Conservation (phyloP, 1,284 basidiomycete genomes). For the Cryptococcus sp. region DNA sequence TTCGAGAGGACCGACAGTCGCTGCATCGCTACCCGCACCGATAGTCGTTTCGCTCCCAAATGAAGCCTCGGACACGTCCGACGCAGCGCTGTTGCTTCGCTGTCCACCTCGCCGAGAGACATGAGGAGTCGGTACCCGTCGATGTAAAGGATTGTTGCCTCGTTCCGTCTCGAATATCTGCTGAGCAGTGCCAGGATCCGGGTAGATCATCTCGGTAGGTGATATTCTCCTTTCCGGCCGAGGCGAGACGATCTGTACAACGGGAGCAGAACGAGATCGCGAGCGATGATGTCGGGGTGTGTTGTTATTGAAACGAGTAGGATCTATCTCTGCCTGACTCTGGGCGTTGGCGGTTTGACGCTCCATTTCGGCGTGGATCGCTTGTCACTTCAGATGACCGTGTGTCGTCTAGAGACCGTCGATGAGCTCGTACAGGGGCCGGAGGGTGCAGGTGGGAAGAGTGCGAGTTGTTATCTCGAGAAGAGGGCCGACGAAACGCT, state of each 20-base stretch:
- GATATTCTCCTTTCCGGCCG: constrained; percentile 11
- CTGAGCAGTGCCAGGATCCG: constrained; percentile 23
- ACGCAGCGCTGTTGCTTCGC: background rate
- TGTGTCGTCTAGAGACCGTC: too few relatives aligned
- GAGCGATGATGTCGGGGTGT: background rate
- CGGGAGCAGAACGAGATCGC: background rate
- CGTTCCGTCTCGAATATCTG: constrained; percentile 22
- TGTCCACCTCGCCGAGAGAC: constrained; percentile 5
- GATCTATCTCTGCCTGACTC: background rate
- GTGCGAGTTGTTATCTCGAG: too few relatives aligned
- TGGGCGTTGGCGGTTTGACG: background rate
- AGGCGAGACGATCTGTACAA: background rate
- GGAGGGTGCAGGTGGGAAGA: too few relatives aligned
- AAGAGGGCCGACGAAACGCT: too few relatives aligned
- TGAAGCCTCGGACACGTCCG: background rate
- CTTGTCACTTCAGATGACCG: too few relatives aligned
- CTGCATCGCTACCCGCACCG: constrained; percentile 2
- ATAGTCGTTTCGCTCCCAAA: background rate
- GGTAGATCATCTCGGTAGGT: constrained; percentile 25
- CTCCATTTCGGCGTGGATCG: too few relatives aligned
- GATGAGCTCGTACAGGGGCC: too few relatives aligned
- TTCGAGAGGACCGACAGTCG: constrained; percentile 15
- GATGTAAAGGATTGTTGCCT: constrained; percentile 11
- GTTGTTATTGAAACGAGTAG: background rate
- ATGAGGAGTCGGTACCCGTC: constrained; percentile 28